These are phyloP conservation scores for Lupinus albus DNA, from an alignment of 306 rosid genomes.

Conservation along the genomic window DNA sequence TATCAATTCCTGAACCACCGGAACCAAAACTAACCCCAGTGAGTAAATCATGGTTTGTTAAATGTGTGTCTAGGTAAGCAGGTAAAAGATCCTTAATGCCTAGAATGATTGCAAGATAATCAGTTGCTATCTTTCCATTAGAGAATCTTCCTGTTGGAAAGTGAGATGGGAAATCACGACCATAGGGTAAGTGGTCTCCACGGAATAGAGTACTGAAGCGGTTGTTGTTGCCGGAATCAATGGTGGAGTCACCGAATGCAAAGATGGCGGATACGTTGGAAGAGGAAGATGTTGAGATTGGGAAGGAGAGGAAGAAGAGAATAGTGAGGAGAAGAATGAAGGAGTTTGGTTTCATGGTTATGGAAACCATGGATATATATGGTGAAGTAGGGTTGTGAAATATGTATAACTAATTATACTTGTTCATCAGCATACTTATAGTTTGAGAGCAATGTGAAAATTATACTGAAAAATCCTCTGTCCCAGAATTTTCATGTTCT, in stretches of 20 bases:
- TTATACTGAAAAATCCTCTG: too few relatives aligned
- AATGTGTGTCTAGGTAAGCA: constrained; percentile 36
- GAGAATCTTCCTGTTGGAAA: constrained; percentile 48
- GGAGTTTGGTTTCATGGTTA: not conserved
- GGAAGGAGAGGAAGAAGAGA: not conserved
- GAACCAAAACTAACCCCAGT: constrained; percentile 57
- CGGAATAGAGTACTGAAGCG: not conserved
- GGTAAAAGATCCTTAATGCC: constrained; percentile 54
- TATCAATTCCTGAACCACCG: constrained; percentile 49
- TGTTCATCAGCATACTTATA: not conserved
- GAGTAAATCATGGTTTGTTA: constrained; percentile 39
- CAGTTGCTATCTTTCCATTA: constrained; percentile 48
- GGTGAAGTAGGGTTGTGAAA: not conserved
- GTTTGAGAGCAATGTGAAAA: not conserved
- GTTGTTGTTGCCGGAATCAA: constrained; percentile 56
- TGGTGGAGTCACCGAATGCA: constrained; percentile 57
- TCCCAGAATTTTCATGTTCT: too few relatives aligned
- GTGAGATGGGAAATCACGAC: constrained; percentile 43
- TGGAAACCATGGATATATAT: constrained; percentile 15
- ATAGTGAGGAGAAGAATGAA: constrained; percentile 3
- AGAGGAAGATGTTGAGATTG: constrained; percentile 11
- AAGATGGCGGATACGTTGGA: constrained; percentile 34
- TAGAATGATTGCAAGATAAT: constrained; percentile 39
- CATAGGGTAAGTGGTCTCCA: constrained; percentile 46
- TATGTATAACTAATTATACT: not conserved